Percentiles rank a stretch among this genome's conserved stretches.
These are phyloP conservation scores for Penicillium sp. DNA, from an alignment of 2,329 filamentous ascomycete genomes.

Conservation along the genomic window DNA sequence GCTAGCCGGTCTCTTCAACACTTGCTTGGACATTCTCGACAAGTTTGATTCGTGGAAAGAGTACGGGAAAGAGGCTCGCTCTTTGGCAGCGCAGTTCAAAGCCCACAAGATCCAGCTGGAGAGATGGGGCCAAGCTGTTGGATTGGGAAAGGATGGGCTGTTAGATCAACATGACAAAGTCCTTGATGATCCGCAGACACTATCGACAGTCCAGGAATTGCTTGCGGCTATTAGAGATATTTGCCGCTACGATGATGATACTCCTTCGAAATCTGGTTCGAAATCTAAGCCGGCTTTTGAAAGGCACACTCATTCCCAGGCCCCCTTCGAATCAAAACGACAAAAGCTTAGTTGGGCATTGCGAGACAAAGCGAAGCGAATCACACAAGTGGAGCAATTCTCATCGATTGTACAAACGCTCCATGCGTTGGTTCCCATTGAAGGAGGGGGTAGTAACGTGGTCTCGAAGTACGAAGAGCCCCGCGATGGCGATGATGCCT, in stretches of 20 bases:
- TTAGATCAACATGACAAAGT: conserved; percentile 2
- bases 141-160: neutral
- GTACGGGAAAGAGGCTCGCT: conserved; percentile 2
- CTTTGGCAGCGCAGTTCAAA: conserved; percentile 7
- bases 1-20: conserved; percentile 9
- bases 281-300: neutral
- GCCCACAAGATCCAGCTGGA: conserved; percentile 9
- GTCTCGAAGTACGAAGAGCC: no score
- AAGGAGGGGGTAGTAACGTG: neutral
- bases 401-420: conserved; percentile 4
- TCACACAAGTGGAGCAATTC: conserved; percentile 7
- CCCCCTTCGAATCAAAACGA: neutral
- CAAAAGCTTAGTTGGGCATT: conserved; percentile 8
- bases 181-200: conserved; percentile 7
- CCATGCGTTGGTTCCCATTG: conserved; percentile 1
- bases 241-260: conserved; percentile 2
- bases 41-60: conserved; percentile 6
- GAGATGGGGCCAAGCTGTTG: conserved; percentile 7
- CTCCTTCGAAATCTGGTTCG: neutral
- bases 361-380: conserved; percentile 1
- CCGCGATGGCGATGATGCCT: neutral
- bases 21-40: conserved; percentile 6
- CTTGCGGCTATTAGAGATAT: conserved; percentile 1
- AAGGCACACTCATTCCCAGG: neutral
- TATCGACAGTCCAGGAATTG: neutral